These are phyloP conservation scores for Periconia sp. DNA, from an alignment of 2,329 filamentous ascomycete genomes.

Conservation along the genomic window DNA sequence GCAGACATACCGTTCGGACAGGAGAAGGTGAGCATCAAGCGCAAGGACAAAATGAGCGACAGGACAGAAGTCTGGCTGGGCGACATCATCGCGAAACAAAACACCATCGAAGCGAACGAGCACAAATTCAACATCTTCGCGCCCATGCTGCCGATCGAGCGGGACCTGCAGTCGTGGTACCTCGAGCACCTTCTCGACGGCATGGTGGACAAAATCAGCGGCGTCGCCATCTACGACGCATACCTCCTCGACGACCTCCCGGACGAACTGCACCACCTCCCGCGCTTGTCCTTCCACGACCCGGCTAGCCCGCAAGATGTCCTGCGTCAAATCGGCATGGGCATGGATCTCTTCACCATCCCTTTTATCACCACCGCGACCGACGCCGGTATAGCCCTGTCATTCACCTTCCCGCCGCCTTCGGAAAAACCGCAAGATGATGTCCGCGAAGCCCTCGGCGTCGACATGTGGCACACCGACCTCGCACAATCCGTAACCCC, in stretches of 20 bases:
- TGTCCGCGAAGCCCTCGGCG: conserved; percentile 56
- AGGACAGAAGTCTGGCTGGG: conserved; percentile 81
- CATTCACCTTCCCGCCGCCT: conserved; percentile 69
- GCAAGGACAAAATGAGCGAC: conserved; percentile 80
- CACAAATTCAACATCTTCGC: conserved; percentile 53
- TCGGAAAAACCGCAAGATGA: conserved; percentile 20
- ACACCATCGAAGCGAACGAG: conserved; percentile 29
- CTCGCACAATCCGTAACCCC: conserved; percentile 67
- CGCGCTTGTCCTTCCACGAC: conserved; percentile 73
- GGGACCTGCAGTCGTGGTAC: conserved; percentile 77
- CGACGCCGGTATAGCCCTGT: conserved; percentile 81
- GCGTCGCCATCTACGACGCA: conserved; percentile 77
- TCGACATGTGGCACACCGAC: conserved; percentile 70
- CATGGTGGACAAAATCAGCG: conserved; percentile 54
- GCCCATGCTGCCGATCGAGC: conserved; percentile 72
- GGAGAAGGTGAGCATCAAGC: conserved; percentile 64
- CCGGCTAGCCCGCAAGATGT: conserved; percentile 74
- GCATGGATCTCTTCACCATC: conserved; percentile 77
- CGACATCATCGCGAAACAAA: conserved; percentile 60
- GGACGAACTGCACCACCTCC: conserved; percentile 61
- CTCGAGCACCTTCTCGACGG: conserved; percentile 71
- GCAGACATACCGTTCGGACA: conserved; percentile 70
- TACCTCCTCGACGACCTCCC: conserved; percentile 69
- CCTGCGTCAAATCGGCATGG: conserved; percentile 72
- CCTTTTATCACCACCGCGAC: conserved; percentile 75